These are phyloP conservation scores for Peltaster fructicola DNA, from an alignment of 2,329 filamentous ascomycete species.

Conservation along the genomic window DNA sequence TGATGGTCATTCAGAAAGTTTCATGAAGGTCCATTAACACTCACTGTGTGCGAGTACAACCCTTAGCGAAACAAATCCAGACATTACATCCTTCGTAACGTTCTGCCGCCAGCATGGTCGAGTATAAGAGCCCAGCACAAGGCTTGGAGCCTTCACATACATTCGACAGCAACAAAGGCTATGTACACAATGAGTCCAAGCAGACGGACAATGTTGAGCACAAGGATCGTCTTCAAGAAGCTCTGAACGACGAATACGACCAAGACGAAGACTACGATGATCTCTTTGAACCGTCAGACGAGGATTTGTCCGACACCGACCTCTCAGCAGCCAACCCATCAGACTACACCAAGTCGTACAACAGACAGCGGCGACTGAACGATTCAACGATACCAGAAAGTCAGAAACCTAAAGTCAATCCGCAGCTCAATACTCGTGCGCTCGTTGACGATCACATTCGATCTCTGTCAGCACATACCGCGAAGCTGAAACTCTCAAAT, in stretches of 20 bases:
- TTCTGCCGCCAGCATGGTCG: too few species aligned
- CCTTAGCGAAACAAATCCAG: too few species aligned
- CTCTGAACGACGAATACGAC: constrained; percentile 8
- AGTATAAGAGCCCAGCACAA: constrained; percentile 7
- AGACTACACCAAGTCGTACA: constrained; percentile 75
- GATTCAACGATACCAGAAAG: constrained; percentile 31
- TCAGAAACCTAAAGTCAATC: constrained; percentile 52
- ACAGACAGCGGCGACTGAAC: constrained; percentile 58
- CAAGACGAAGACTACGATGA: constrained; percentile 42
- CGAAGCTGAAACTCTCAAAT: constrained; percentile 65
- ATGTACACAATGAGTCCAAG: constrained; percentile 7
- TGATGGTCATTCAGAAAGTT: too few species aligned
- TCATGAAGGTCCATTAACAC: too few species aligned
- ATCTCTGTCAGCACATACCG: constrained; percentile 66
- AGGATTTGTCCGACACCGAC: constrained; percentile 44
- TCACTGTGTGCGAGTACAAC: too few species aligned
- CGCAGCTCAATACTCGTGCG: constrained; percentile 61
- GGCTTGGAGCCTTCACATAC: constrained; percentile 13
- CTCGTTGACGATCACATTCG: constrained; percentile 77
- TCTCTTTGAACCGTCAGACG: constrained; percentile 31
- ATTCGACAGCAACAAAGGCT: constrained; percentile 17
- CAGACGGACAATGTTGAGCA: neutral
- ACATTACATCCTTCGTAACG: too few species aligned
- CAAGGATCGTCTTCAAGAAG: constrained; percentile 5
- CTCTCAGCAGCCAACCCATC: constrained; percentile 38